A percentile compares a stretch with the other conserved stretches of the same genome.
phyloP scores from a whole-genome alignment of 2,329 filamentous ascomycete genomes.

The Sclerotinia sclerotiorum region DNA sequence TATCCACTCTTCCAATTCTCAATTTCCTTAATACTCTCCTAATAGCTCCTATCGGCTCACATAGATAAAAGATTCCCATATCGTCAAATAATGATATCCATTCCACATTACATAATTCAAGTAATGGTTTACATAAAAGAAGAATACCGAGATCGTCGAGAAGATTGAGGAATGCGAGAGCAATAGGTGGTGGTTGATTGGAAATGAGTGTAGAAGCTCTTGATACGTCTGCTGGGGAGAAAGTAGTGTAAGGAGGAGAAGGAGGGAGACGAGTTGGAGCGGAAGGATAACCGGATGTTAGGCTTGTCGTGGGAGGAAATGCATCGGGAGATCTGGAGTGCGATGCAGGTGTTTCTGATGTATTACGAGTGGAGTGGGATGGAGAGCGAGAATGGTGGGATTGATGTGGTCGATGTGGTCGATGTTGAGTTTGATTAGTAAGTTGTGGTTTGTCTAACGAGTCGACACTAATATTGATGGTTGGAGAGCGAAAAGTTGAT shows the following conservation, averaged over 20 bases:
- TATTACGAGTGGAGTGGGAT: not conserved
- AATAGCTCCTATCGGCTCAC: slow-evolving; percentile 2
- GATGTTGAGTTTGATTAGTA: not conserved
- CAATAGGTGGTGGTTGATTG: not conserved
- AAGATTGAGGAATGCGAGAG: slow-evolving; percentile 28
- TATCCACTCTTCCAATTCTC: not conserved
- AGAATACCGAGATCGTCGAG: slow-evolving; percentile 35
- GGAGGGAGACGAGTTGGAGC: not conserved
- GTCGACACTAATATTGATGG: not conserved
- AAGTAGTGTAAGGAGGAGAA: not conserved
- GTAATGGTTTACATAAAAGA: slow-evolving; percentile 29
- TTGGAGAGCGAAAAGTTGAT: slow-evolving; percentile 10
- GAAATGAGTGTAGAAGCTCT: slow-evolving; percentile 7
- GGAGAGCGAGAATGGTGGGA: not conserved
- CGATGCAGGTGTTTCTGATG: not conserved
- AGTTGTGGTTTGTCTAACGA: slow-evolving; percentile 8
- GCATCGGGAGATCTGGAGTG: not conserved
- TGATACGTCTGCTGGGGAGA: not conserved
- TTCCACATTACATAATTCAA: slow-evolving; percentile 24
- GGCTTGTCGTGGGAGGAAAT: not conserved
- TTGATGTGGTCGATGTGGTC: slow-evolving; percentile 11
- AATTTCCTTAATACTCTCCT: not conserved
- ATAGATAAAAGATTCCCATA: slow-evolving; percentile 27
- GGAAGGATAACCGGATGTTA: not conserved
- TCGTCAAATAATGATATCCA: slow-evolving; percentile 33